These are phyloP conservation scores for Cladosporium sp. DNA, from an alignment of 2,329 filamentous ascomycete genomes.

Conservation along the genomic window DNA sequence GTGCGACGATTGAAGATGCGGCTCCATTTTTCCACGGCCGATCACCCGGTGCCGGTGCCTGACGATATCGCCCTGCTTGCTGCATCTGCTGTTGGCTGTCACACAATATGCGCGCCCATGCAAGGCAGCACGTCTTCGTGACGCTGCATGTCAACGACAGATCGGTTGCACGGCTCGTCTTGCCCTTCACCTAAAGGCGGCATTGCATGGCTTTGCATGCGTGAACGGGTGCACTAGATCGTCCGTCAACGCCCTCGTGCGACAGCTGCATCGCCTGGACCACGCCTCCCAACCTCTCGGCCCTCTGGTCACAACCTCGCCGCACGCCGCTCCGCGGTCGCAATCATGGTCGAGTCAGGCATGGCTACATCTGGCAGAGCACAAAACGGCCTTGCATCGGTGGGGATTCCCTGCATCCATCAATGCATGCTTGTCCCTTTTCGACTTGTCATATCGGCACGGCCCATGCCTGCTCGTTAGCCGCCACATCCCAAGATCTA, in stretches of 20 bases:
- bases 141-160: too few species aligned
- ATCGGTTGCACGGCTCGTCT: too few species aligned
- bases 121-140: too few species aligned
- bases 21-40: too few species aligned
- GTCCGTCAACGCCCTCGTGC: neutral
- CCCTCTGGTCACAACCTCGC: too few species aligned
- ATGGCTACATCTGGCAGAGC: neutral
- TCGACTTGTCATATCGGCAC: neutral
- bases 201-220: too few species aligned
- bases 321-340: too few species aligned
- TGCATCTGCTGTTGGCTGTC: too few species aligned
- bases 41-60: too few species aligned
- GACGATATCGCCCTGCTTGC: too few species aligned
- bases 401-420: constrained; percentile 1
- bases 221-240: neutral
- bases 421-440: neutral
- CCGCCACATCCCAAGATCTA: neutral
- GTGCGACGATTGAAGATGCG: neutral
- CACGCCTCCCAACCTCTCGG: neutral
- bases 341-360: neutral
- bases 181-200: too few species aligned
- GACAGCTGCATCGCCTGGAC: neutral
- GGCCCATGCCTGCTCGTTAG: neutral
- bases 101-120: too few species aligned
- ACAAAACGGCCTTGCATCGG: neutral